These are phyloP conservation scores for Citrullus mucosospermus DNA, from an alignment of 306 rosid genomes.

Conservation along the genomic window DNA sequence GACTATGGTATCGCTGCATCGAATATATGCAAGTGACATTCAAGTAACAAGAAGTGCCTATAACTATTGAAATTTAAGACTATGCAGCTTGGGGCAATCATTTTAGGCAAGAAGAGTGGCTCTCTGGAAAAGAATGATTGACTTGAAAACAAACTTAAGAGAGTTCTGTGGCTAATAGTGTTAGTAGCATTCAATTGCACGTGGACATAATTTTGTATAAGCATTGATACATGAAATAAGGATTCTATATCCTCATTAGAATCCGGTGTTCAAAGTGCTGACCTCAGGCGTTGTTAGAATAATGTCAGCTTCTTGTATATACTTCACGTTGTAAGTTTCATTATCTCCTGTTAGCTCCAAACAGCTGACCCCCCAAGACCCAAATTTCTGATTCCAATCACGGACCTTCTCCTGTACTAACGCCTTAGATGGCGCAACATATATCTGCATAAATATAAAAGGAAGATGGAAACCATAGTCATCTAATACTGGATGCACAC, in stretches of 20 bases:
- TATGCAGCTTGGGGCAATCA: neutral
- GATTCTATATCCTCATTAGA: neutral
- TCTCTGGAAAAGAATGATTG: neutral
- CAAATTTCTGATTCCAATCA: slow-evolving; percentile 80
- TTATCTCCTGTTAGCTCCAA: slow-evolving; percentile 90
- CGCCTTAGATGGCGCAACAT: slow-evolving; percentile 92
- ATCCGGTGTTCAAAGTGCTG: slow-evolving; percentile 15
- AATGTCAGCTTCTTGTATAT: slow-evolving; percentile 79
- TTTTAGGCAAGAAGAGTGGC: neutral
- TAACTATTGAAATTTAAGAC: neutral
- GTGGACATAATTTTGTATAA: neutral
- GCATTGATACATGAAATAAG: neutral
- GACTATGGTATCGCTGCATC: neutral
- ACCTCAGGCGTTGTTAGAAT: slow-evolving; percentile 96
- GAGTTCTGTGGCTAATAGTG: neutral
- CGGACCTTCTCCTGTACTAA: slow-evolving; percentile 94
- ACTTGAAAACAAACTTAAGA: neutral
- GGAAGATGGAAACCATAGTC: slow-evolving; percentile 15
- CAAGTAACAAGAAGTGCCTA: neutral
- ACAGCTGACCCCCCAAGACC: slow-evolving; percentile 61
- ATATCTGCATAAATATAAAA: slow-evolving; percentile 47
- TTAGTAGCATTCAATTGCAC: neutral
- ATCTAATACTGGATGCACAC: slow-evolving; percentile 8
- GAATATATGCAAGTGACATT: neutral
- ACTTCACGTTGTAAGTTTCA: slow-evolving; percentile 57